phyloP scores from a whole-genome alignment of 176 grass and related monocot species.

The Musa beccarii region DNA sequence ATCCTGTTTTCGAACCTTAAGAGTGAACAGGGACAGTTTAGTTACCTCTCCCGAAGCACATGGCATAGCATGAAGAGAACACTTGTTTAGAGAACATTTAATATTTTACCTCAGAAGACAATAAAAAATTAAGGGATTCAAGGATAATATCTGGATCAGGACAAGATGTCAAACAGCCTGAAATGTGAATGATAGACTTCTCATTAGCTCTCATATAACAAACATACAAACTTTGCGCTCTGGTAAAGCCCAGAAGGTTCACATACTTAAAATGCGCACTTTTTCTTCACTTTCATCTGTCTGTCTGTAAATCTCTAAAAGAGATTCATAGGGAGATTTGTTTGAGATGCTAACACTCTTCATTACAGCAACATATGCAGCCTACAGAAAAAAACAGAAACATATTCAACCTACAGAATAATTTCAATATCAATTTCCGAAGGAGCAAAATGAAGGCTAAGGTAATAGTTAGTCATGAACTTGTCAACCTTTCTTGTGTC shows the following conservation, averaged over 20 bases:
- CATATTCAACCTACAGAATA: background rate
- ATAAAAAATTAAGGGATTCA: conserved; percentile 57
- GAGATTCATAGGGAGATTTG: conserved; percentile 61
- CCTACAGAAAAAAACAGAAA: conserved; percentile 32
- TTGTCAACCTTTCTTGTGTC: conserved; percentile 66
- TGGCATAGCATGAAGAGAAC: conserved; percentile 40
- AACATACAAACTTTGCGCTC: conserved; percentile 46
- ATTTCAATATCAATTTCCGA: background rate
- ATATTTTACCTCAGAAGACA: conserved; percentile 35
- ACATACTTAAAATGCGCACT: conserved; percentile 66
- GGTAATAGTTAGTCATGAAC: background rate
- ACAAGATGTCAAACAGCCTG: conserved; percentile 71
- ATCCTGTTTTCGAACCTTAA: conserved; percentile 85
- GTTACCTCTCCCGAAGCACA: conserved; percentile 44
- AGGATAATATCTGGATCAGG: conserved; percentile 64
- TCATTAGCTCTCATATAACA: conserved; percentile 26
- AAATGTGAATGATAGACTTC: conserved; percentile 1
- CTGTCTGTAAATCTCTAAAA: conserved; percentile 78
- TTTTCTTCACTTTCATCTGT: conserved; percentile 94
- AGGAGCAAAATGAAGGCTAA: background rate
- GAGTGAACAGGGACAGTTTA: background rate
- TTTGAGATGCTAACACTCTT: conserved; percentile 45
- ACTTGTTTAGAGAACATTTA: background rate
- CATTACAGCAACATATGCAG: conserved; percentile 78
- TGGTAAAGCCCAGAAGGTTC: conserved; percentile 28